Evolutionary conservation across 805 yeast species (phyloP).

Genomic region (Saitoella complicata): DNA sequence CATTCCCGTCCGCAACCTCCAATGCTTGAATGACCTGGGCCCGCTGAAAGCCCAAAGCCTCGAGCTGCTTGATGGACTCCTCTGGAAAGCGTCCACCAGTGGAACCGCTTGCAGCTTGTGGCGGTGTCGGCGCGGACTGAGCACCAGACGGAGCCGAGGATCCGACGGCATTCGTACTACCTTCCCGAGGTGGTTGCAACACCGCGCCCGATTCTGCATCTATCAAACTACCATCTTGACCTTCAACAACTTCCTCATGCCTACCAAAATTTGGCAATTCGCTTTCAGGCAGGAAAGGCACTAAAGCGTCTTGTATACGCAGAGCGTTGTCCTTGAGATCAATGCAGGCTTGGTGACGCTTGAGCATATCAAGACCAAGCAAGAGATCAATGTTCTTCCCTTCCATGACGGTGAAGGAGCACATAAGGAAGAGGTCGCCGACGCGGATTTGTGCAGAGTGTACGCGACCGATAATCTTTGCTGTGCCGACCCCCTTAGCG

Average conservation of each 20-base stretch:
- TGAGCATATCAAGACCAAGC: conserved; percentile 79
- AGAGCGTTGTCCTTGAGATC: conserved; percentile 55
- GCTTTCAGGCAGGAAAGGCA: conserved; percentile 54
- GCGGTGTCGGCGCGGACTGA: conserved; percentile 4
- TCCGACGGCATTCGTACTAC: conserved; percentile 1
- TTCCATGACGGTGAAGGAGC: conserved; percentile 59
- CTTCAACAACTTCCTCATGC: conserved; percentile 8
- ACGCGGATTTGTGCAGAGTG: conserved; percentile 79
- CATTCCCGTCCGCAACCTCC: conserved; percentile 51
- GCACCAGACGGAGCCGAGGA: conserved; percentile 1
- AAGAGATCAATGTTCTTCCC: conserved; percentile 40
- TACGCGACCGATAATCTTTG: conserved; percentile 62
- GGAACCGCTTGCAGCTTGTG: conserved; percentile 4
- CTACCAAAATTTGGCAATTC: conserved; percentile 39
- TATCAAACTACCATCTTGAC: conserved; percentile 3
- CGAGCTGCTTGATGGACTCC: conserved; percentile 29
- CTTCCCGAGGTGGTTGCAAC: neutral
- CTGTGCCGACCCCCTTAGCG: conserved; percentile 82
- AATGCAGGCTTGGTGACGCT: conserved; percentile 68
- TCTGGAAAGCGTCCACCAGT: conserved; percentile 20
- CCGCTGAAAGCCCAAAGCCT: conserved; percentile 55
- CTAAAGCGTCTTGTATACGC: conserved; percentile 53
- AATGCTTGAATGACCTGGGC: conserved; percentile 51
- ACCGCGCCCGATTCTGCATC: neutral
- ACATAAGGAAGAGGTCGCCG: conserved; percentile 46